phyloP scores from a whole-genome alignment of 345 rosid genomes.

The Euclidium syriacum region DNA sequence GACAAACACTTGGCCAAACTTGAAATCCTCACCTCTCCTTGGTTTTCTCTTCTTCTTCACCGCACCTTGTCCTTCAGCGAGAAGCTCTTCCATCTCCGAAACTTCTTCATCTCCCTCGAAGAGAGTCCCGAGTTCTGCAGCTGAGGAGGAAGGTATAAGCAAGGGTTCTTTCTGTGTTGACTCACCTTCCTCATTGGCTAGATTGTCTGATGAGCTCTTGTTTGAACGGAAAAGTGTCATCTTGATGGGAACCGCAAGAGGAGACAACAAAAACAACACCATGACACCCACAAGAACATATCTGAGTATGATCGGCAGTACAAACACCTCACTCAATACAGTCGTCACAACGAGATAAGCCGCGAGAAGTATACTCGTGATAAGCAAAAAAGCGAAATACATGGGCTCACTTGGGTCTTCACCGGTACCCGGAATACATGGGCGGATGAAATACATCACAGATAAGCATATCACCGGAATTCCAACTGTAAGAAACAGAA shows the following conservation, averaged over 20 bases:
- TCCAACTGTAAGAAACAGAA: constrained; percentile 67
- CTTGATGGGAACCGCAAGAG: constrained; percentile 86
- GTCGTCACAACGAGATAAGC: constrained; percentile 58
- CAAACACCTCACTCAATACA: constrained; percentile 37
- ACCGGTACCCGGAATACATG: constrained; percentile 80
- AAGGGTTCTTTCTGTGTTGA: constrained; percentile 47
- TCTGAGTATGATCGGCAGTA: constrained; percentile 37
- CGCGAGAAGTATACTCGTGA: constrained; percentile 60
- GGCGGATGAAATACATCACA: constrained; percentile 69
- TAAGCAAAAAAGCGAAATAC: constrained; percentile 71
- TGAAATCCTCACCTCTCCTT: constrained; percentile 83
- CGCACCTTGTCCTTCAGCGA: constrained; percentile 81
- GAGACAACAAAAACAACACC: constrained; percentile 59
- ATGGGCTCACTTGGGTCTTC: constrained; percentile 77
- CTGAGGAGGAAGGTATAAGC: constrained; percentile 65
- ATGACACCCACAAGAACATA: constrained; percentile 53
- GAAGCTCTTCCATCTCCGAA: constrained; percentile 55
- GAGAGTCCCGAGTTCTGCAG: constrained; percentile 56
- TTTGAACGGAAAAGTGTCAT: constrained; percentile 79
- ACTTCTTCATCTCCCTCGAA: constrained; percentile 42
- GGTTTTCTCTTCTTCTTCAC: constrained; percentile 72
- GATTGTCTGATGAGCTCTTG: constrained; percentile 51
- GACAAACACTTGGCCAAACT: constrained; percentile 61
- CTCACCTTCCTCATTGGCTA: constrained; percentile 41
- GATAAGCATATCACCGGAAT: constrained; percentile 63